Base-by-base conservation (phyloP, 352 stramenopile genomes). In the Plasmopara viticola region DNA sequence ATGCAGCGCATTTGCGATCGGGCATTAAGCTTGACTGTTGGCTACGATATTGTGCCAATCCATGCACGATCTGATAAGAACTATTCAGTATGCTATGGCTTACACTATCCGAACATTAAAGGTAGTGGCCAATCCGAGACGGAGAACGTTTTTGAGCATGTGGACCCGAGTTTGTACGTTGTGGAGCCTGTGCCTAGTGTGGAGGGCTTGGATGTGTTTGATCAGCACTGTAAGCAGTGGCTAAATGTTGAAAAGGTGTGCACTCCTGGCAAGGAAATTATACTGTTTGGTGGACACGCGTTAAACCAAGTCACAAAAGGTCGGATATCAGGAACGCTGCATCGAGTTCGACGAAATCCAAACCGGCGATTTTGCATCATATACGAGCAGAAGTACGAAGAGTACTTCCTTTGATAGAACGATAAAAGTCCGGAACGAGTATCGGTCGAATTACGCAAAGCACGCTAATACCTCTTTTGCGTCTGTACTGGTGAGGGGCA, bases 121-220 rank as follows among this genome's bases (percentile, higher is more conserved):
- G 70, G 70, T 28, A 75, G 61, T 18, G 73, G 73, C 9, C 73
- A 82, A 56, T 84, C 71, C 9, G 60, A 74, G 31, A 64, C 45
- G 28, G 73, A 84, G 41, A 84, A 84, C 31, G 70, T 84, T 20
- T 84, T 79, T n/a, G 73, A 84, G 47, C 73, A 84, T 44, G 68
- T 84, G 12, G 73, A 84, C 46, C 73, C 73, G 31, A 84, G 73
- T 57, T 47, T 84, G 18, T 84, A 76, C 29, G 71, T 84, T 39
- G 69, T 74, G 28, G 73, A 84, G 39, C 73, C 73, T 33, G 73
- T 84, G 39, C 60, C 70, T 9, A 73, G 48, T 42, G 71, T 84
- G 25, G 67, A 75, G 18, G 73, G 73, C 9, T 63, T 84, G 37
- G 73, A 84, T 52, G 73, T 84, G 39, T 84, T 72, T 44, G 73